phyloP scores from a whole-genome alignment of 163 green algal species.

The Scenedesmus sp. region DNA sequence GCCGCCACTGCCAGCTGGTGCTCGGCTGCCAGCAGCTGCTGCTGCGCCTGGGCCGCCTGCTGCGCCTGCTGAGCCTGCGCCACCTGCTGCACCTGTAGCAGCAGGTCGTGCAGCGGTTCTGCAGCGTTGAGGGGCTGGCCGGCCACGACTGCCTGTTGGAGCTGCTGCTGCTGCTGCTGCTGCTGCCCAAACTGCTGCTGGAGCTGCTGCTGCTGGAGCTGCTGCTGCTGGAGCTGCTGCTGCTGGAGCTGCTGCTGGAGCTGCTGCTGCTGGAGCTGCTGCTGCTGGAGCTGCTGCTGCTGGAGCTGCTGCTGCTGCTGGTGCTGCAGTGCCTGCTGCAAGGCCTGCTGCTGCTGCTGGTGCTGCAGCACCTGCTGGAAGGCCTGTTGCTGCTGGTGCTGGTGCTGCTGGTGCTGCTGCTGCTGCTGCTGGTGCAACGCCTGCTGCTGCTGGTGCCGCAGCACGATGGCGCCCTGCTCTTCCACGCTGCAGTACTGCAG shows the following conservation, averaged over 20 bases:
- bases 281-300: background rate
- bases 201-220: background rate
- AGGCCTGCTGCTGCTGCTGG: background rate
- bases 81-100: slow-evolving; percentile 6
- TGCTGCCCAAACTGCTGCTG: background rate
- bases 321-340: slow-evolving; percentile 12
- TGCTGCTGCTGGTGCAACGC: slow-evolving; percentile 10
- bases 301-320: slow-evolving; percentile 13
- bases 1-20: too few relatives aligned
- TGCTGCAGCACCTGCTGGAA: slow-evolving; percentile 17
- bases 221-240: slow-evolving; percentile 11
- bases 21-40: too few relatives aligned
- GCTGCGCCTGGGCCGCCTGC: too few relatives aligned
- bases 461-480: too few relatives aligned
- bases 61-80: too few relatives aligned
- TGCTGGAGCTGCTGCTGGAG: slow-evolving; percentile 6
- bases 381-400: slow-evolving; percentile 15
- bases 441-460: background rate
- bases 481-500: too few relatives aligned
- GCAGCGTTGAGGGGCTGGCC: too few relatives aligned
- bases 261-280: slow-evolving; percentile 4
- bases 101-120: slow-evolving; percentile 2
- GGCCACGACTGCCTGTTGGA: slow-evolving; percentile 10
- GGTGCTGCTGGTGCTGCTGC: slow-evolving; percentile 1
- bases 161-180: slow-evolving; percentile 4